Base-by-base conservation (phyloP, 2,329 filamentous ascomycete genomes). In the Ceratocystiopsis sp. region DNA sequence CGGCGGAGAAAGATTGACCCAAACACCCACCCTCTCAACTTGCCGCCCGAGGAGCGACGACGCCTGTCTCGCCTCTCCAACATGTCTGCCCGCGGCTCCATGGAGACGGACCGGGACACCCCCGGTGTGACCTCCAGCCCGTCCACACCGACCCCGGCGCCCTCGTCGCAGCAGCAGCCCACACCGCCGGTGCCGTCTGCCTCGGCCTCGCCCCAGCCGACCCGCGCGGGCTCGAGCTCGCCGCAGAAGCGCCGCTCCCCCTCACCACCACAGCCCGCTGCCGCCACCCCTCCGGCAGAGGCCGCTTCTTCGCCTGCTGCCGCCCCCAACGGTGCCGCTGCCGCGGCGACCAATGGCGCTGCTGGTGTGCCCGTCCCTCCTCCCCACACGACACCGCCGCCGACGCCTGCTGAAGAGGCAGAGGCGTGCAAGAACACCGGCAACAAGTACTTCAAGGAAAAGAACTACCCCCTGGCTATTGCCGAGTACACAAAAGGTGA, bases 371-470 rank as follows among this genome's bases (percentile, higher is more conserved):
- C 82, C 12, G 67, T 71, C 35, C 82, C 82, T 42, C 82, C 82
- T 42, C 82, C 80, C 46, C 82, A 87, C 62, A 70, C 73, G 53
- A 76, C 73, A 25, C 74, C 71, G 55, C 71, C 73, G 38, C 69
- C 68, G 44, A 78, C 71, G 57, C 75, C 73, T 37, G 63, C 65
- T 37, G 82, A 89, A 43, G 84, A 95, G 57, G 85, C 89, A 21
- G 91, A 98, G 64, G 71, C 77, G 13, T 94, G 80, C 73, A 98
- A 98, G 69, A 75, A 83, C 53, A 76, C 84, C 2, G 91, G 91
- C 46, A 98, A 98, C 66, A 91, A 91, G 56, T 89, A 84, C 57
- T 98, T 95, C 73, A 96, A 95, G 67, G 84, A 87, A 50, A 84
- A 81, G 58, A 84, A 95, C 56, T 98, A 89, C 60, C 65, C 70